Base-by-base conservation (phyloP, 345 rosid genomes). In the Salix udensis region DNA sequence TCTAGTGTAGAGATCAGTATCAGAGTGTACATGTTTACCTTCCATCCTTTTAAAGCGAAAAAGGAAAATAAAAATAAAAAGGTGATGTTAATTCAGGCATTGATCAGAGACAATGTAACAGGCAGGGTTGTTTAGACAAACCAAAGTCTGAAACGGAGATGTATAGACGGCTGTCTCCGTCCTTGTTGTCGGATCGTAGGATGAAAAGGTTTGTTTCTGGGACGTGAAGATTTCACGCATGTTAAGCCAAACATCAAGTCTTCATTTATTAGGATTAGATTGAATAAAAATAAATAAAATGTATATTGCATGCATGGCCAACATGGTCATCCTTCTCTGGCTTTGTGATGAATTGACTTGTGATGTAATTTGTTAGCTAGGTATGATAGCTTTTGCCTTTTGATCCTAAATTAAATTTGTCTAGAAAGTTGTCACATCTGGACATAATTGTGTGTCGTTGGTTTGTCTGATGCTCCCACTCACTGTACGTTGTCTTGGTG, bases 171-270 rank as follows among this genome's bases (percentile, higher is more conserved):
- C 80, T 77, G 50, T 26, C 40, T 34, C 31, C 46, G 80, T 77
- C 80, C 75, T 77, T 64, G 21, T 50, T 71, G 80, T 77, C 80
- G 80, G 71, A 16, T 34, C 46, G 31, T 24, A 52, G 18, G 65
- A 10, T 61, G 62, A 13, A 44, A 19, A 26, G 55, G 26, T 30
- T 15, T 68, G 67, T 21, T 58, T 53, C 28, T 23, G 62, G 10
- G 26, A n/a, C 62, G 28, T 58, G 26, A 58, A 9, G 28, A n/a
- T 58, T 58, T 58, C 62, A 11, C 5, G 62, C 62, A 2, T 58
- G 26, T 44, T n/a, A n/a, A 58, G 26, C 62, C 28, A n/a, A n/a
- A 55, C 62, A n/a, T 10, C 28, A 55, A 23, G 62, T 55, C 62
- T 55, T n/a, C 28, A n/a, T 55, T n/a, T 55, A n/a, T 55, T 55